These are phyloP conservation scores for Aspergillus luchuensis DNA, from an alignment of 2,329 filamentous ascomycete species.

Conservation along the genomic window DNA sequence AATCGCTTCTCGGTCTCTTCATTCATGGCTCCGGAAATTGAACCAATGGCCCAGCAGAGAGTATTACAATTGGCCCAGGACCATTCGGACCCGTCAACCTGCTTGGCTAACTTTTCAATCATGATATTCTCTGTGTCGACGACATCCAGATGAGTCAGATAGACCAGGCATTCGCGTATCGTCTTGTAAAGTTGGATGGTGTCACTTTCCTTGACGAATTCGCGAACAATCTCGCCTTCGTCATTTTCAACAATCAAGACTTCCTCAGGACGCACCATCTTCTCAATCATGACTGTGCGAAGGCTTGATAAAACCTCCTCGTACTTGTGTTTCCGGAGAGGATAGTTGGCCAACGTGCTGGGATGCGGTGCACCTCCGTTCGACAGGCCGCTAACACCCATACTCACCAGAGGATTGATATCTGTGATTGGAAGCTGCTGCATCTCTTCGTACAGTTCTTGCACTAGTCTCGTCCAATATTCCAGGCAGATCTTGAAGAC, in stretches of 20 bases:
- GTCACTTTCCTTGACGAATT: conserved; percentile 99
- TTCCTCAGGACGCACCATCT: conserved; percentile 98
- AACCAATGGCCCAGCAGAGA: conserved; percentile 98
- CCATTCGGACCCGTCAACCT: conserved; percentile 95
- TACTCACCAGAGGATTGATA: conserved; percentile 82
- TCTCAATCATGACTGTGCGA: conserved; percentile 98
- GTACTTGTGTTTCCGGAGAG: conserved; percentile 97
- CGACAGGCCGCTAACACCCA: conserved; percentile 69
- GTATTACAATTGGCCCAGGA: conserved; percentile 99
- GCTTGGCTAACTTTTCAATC: conserved; percentile 94
- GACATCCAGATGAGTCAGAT: conserved; percentile 95
- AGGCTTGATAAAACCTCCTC: conserved; percentile 90
- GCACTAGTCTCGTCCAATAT: conserved; percentile 98
- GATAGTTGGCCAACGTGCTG: conserved; percentile 80
- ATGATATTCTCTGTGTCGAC: conserved; percentile 98
- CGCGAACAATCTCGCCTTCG: conserved; percentile 96
- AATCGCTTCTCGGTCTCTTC: conserved; percentile 99
- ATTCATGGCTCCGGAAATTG: conserved; percentile 98
- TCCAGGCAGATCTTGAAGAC: conserved; percentile 99
- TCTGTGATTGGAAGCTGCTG: conserved; percentile 92
- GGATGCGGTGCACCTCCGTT: conserved; percentile 85
- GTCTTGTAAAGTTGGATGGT: conserved; percentile 99
- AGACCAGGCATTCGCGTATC: conserved; percentile 93
- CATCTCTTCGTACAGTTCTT: conserved; percentile 99
- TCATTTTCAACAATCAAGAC: conserved; percentile 99